Evolutionary conservation across 805 yeast genomes (phyloP), one percentile per base, ranked within the genome.

Genomic region (Starmerella lactis-condensi): DNA sequence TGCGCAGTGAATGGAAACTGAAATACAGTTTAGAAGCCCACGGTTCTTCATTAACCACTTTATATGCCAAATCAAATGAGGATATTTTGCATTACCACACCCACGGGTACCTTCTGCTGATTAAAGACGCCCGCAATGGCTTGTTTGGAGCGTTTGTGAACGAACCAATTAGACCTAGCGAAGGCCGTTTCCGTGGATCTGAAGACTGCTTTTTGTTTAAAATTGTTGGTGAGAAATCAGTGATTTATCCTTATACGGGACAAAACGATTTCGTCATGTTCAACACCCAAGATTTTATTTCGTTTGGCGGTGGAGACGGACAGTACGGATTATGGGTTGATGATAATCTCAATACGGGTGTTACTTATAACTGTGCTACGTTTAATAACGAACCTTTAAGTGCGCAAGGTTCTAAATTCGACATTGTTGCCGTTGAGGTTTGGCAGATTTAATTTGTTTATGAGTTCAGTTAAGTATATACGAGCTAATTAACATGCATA

Each of bases 151-250:
- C 79, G 10, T 83, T 69, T 50, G 42, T 72, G 29, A 52, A 81
- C 50, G 93, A 78, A 42, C 60, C 65, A 33, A 62, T 77, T 36
- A 70, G 66, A 36, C 65, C 72, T 35, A 91, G 78, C 30, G 66
- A 67, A 29, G 41, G 42, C 12, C 62, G 78, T 35, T 85, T 72
- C 54, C 76, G 73, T 44, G 98, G 98, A 1, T 83, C 83, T 54
- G 94, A 95, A 1, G 94, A 85, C 51, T 82, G 96, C 48, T 83
- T 89, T 45, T 60, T 85, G 15, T 85, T 94, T 93, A 76, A 73
- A 41, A 76, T 69, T 38, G 53, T 48, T 19, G 60, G 61, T 5
- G 54, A 18, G 26, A 37, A 13, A 26, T 69, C 83, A 49, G 68
- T 70, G 48, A 93, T 91, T 0, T 85, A 68, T 51, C 81, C 82